phyloP scores from a whole-genome alignment of 192 early-diverging fungal genomes.

The Coemansia sp. region DNA sequence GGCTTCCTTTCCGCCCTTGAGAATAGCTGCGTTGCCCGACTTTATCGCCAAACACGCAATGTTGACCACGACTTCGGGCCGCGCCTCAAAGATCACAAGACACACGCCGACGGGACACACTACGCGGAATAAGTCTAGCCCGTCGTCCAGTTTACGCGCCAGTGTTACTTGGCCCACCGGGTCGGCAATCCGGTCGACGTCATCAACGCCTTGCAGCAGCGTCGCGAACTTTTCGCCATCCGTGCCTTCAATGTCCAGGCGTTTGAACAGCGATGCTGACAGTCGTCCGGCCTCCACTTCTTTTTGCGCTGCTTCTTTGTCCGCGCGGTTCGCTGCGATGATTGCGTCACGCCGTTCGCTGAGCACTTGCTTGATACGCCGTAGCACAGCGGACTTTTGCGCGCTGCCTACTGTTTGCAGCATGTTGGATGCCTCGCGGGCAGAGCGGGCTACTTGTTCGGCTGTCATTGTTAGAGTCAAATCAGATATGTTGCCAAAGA shows the following conservation, averaged over 20 bases:
- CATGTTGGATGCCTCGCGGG: constrained; percentile 71
- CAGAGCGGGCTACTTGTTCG: constrained; percentile 49
- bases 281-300: constrained; percentile 74
- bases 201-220: constrained; percentile 84
- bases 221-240: constrained; percentile 81
- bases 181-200: constrained; percentile 82
- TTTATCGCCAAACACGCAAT: constrained; percentile 94
- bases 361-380: constrained; percentile 68
- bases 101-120: constrained; percentile 92
- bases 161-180: constrained; percentile 80
- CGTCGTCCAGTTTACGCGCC: constrained; percentile 76
- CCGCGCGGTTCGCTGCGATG: constrained; percentile 73
- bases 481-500: not conserved
- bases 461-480: constrained; percentile 15
- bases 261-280: constrained; percentile 76
- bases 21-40: constrained; percentile 94
- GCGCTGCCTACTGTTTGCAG: constrained; percentile 67
- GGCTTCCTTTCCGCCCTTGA: constrained; percentile 97
- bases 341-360: constrained; percentile 65
- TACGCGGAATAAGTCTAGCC: constrained; percentile 87
- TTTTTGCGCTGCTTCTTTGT: constrained; percentile 67
- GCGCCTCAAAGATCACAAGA: constrained; percentile 96
- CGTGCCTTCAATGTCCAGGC: constrained; percentile 76
- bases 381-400: constrained; percentile 78
- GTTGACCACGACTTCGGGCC: constrained; percentile 98